These are phyloP conservation scores for Solanum pinnatisectum DNA, from an alignment of 257 asterid genomes.

Conservation along the genomic window DNA sequence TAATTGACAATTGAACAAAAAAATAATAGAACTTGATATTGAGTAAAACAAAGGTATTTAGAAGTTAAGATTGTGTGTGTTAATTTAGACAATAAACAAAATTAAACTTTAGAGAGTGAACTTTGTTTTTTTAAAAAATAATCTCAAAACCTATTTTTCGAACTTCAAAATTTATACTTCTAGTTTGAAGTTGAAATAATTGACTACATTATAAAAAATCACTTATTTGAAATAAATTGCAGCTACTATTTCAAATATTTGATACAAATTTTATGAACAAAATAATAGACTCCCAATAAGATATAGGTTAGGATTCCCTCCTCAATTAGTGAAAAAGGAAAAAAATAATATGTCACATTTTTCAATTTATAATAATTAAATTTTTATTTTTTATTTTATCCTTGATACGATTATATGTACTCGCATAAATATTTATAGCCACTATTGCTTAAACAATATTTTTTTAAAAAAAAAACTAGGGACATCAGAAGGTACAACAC, in stretches of 20 bases:
- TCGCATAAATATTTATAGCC: not conserved
- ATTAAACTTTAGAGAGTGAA: not conserved
- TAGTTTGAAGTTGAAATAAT: not conserved
- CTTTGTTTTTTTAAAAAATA: too few relatives aligned
- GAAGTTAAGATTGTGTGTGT: not conserved
- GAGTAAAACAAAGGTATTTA: not conserved
- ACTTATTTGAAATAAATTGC: not conserved
- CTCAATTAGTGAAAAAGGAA: not conserved
- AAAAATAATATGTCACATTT: not conserved
- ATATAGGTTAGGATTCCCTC: not conserved
- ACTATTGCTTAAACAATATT: not conserved
- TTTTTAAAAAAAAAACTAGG: too few relatives aligned
- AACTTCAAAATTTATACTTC: not conserved
- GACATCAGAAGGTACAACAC: too few relatives aligned
- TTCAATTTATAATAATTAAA: too few relatives aligned
- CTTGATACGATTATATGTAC: not conserved
- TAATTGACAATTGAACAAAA: not conserved
- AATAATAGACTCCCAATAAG: not conserved
- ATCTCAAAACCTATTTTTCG: not conserved
- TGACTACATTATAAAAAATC: not conserved
- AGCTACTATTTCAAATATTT: not conserved
- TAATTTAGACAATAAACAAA: not conserved
- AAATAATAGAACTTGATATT: not conserved
- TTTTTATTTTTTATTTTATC: too few relatives aligned
- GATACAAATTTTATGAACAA: not conserved